A percentile compares a stretch with the other conserved stretches of the same genome.
phyloP scores from a whole-genome alignment of 305 asterid genomes.

The Ilex paraguariensis region DNA sequence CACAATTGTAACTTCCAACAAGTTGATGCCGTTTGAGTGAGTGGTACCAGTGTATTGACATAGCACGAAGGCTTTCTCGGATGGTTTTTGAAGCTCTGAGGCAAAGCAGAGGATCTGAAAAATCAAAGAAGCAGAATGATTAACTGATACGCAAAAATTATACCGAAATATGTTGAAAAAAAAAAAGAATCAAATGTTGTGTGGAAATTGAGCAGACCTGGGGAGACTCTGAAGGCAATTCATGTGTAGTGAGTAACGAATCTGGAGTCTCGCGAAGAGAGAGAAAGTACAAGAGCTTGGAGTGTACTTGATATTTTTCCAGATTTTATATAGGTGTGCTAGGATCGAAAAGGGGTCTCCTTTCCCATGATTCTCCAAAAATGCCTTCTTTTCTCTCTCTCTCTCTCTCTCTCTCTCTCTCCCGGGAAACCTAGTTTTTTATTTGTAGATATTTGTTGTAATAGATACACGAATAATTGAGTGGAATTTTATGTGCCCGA shows the following conservation, averaged over 20 bases:
- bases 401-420: no score
- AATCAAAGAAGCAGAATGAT: conserved; percentile 1
- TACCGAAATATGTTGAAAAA: not conserved
- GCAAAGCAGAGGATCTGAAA: conserved; percentile 62
- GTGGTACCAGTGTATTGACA: conserved; percentile 43
- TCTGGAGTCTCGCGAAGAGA: not conserved
- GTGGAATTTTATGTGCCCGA: no score
- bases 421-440: no score
- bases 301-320: not conserved
- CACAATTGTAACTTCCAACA: not conserved
- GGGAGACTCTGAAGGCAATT: conserved; percentile 64
- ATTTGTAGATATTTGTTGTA: no score
- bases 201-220: conserved; percentile 30
- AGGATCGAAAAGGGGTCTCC: not conserved
- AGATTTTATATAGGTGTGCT: not conserved
- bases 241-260: conserved; percentile 26
- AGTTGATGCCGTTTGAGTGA: not conserved
- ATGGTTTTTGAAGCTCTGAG: conserved; percentile 38
- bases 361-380: not conserved
- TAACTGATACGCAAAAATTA: conserved; percentile 3
- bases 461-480: no score
- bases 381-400: not conserved
- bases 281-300: not conserved
- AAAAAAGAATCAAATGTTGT: not conserved
- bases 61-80: conserved; percentile 30